phyloP scores from a whole-genome alignment of 2,329 filamentous ascomycete species.

The Arthrobotrys entomopaga region DNA sequence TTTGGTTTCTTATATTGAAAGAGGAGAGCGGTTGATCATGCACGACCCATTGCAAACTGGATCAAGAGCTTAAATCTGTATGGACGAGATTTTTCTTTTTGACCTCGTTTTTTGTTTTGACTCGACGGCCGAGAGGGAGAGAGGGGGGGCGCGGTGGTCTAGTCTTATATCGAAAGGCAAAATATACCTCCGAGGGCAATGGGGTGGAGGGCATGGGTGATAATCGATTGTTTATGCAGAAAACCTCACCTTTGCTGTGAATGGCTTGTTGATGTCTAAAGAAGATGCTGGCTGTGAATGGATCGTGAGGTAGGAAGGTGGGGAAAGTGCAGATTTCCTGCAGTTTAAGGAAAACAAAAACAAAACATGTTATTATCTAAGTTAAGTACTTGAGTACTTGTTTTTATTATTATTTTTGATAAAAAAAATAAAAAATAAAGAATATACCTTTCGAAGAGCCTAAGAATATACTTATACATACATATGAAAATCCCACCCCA shows the following conservation, averaged over 20 bases:
- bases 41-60: constrained; percentile 30
- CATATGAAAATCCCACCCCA: constrained; percentile 27
- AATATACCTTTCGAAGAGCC: constrained; percentile 45
- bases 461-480: constrained; percentile 53
- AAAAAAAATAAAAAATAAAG: constrained; percentile 34
- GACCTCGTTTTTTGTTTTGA: background rate
- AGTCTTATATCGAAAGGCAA: constrained; percentile 52
- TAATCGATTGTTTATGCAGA: constrained; percentile 42
- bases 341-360: constrained; percentile 18
- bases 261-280: constrained; percentile 46
- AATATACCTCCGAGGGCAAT: constrained; percentile 53
- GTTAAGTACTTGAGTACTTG: too few species aligned
- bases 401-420: too few species aligned
- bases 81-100: constrained; percentile 31
- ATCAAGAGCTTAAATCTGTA: constrained; percentile 51
- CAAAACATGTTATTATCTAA: background rate
- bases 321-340: constrained; percentile 36
- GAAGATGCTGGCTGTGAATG: constrained; percentile 42
- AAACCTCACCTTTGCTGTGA: constrained; percentile 38
- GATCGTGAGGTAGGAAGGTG: constrained; percentile 39
- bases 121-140: constrained; percentile 38
- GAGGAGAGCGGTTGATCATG: constrained; percentile 53
- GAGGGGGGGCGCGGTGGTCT: constrained; percentile 39
- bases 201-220: constrained; percentile 41
- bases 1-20: constrained; percentile 31